Conservation (phyloP, 352 stramenopile genomes). For the Phytophthora kernoviae region DNA sequence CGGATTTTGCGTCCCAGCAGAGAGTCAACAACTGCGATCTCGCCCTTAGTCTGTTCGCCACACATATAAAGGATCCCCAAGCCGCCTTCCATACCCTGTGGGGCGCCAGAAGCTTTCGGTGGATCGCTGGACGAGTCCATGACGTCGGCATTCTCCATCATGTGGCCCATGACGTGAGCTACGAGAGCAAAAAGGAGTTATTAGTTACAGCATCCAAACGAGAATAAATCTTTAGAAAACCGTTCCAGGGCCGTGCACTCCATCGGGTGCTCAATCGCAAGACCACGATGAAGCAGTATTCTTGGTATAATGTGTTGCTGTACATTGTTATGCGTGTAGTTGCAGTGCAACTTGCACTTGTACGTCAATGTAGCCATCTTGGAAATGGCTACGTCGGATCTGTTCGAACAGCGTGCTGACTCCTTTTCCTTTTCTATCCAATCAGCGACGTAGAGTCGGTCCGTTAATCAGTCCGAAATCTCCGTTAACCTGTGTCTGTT, state of each 20-base stretch:
- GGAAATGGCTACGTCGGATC: conserved; percentile 7
- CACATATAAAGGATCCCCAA: conserved; percentile 60
- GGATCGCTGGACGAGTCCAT: background rate
- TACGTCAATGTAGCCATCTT: conserved; percentile 17
- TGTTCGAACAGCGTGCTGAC: conserved; percentile 7
- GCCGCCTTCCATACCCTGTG: conserved; percentile 34
- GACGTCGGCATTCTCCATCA: background rate
- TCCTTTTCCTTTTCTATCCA: conserved; percentile 14
- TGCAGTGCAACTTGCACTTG: conserved; percentile 4
- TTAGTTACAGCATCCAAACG: too few relatives aligned
- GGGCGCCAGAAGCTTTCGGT: background rate
- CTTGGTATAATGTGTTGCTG: too few relatives aligned
- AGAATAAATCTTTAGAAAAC: background rate
- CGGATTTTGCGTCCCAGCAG: conserved; percentile 55
- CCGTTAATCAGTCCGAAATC: conserved; percentile 9
- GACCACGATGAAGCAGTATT: too few relatives aligned
- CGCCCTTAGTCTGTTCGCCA: conserved; percentile 38
- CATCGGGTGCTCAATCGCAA: too few relatives aligned
- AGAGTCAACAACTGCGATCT: conserved; percentile 29
- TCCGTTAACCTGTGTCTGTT: background rate
- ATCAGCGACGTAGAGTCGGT: conserved; percentile 32
- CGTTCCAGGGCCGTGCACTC: background rate
- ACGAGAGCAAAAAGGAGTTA: too few relatives aligned
- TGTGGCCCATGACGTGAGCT: too few relatives aligned
- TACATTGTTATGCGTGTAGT: too few relatives aligned